Evolutionary conservation across 768 basidiomycete genomes (phyloP).

Genomic region (Rhodotorula babjevae): DNA sequence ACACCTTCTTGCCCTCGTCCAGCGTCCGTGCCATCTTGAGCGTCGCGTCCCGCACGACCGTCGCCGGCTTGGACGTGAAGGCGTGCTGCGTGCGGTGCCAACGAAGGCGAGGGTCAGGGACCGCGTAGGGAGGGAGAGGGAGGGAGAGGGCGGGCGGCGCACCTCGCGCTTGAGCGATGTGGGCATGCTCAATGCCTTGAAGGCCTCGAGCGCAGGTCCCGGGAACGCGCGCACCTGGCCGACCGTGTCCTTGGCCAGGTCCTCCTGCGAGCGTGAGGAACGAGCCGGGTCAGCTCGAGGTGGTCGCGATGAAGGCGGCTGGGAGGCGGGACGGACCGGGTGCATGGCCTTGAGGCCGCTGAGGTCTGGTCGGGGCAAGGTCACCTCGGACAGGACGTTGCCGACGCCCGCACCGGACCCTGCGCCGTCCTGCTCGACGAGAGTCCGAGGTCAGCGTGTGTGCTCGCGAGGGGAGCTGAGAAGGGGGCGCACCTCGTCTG

Average conservation of each 20-base stretch:
- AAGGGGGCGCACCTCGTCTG: conserved; percentile 13
- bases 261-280: conserved; percentile 6
- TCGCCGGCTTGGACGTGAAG: conserved; percentile 19
- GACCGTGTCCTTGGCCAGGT: conserved; percentile 1
- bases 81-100: not conserved
- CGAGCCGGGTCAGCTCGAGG: not conserved
- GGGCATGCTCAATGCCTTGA: conserved; percentile 29
- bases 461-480: accelerated
- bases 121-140: too few relatives aligned
- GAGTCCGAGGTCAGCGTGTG: not conserved
- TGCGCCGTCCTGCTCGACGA: conserved; percentile 5
- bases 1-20: conserved; percentile 9
- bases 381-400: conserved; percentile 25
- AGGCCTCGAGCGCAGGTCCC: not conserved
- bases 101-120: not conserved
- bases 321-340: conserved; percentile 1
- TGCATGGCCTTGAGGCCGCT: conserved; percentile 5
- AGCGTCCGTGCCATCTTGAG: conserved; percentile 6
- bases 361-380: conserved; percentile 22
- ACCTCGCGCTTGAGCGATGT: conserved; percentile 13
- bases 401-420: conserved; percentile 1
- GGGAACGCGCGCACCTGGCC: conserved; percentile 27
- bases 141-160: not conserved
- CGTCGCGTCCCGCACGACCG: conserved; percentile 22
- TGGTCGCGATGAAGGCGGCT: too few relatives aligned